Base-by-base conservation (phyloP, 768 basidiomycete genomes). In the Phallus indusiatus region DNA sequence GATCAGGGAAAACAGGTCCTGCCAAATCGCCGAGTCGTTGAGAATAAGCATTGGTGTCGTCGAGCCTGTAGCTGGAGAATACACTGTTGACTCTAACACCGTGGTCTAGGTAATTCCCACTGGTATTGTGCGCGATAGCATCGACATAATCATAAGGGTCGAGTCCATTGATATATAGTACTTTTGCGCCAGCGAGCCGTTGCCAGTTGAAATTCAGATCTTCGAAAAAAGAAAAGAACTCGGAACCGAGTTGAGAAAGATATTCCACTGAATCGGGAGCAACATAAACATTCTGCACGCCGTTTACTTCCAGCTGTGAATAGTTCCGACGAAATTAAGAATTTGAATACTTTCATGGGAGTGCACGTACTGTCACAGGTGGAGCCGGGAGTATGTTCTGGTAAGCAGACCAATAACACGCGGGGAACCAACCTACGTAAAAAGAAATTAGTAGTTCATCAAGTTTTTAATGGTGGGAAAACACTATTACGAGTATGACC, bases 21-120 rank as follows among this genome's bases (percentile, higher is more conserved):
- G 83, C 82, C 35, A 82, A 71, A 62, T 75, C 75, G 10, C 78
- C 84, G 52, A 85, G 64, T 12, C 82, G 75, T 67, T 85, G 83
- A n/a, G 79, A 81, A 63, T 78, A 82, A 10, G 56, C 58, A n/a
- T 59, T 64, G 0, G 71, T 72, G 10, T 67, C 73, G 0, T 73
- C 71, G 36, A 80, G 74, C 22, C 80, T 72, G 65, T 85, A 85
- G 64, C 80, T 80, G 34, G 76, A 80, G 69, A 82, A 80, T 3
- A 79, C 83, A 46, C 78, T 80, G 70, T 85, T 85, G 46, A 84
- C 78, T 35, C 84, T 77, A 48, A 85, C 74, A 33, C 80, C 80
- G 62, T 83, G 82, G 65, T 84, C 82, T 52, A 85, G 71, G 66
- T 78, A 85, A 63, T 84, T 83, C 3, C 84, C 82, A 5, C 80